These are phyloP conservation scores for Candida sithepensis DNA, from an alignment of 805 yeast species.

Conservation along the genomic window DNA sequence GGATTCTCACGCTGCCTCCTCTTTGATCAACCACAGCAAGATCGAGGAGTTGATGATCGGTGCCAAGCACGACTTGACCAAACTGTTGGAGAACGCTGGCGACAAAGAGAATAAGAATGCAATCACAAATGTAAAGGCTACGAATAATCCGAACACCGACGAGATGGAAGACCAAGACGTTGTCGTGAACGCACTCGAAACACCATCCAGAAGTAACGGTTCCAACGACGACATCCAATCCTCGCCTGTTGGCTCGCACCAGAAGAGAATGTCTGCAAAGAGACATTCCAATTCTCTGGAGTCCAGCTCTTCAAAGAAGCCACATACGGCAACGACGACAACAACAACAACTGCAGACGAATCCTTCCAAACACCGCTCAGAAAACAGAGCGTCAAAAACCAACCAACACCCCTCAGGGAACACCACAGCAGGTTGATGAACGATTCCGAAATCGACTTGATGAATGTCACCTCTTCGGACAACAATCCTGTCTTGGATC, in stretches of 20 bases:
- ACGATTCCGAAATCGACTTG: constrained; percentile 18
- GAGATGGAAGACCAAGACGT: no score
- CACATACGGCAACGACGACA: constrained; percentile 3
- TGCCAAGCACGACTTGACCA: constrained; percentile 26
- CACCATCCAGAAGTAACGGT: background rate
- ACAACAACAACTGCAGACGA: constrained; percentile 2
- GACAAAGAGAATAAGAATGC: constrained; percentile 18
- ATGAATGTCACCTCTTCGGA: constrained; percentile 5
- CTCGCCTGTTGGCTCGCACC: constrained; percentile 23
- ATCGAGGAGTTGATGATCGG: constrained; percentile 13
- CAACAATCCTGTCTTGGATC: constrained; percentile 17
- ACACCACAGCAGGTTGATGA: constrained; percentile 23
- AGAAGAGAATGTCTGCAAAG: constrained; percentile 14
- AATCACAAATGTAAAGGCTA: background rate
- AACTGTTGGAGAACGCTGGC: constrained; percentile 11
- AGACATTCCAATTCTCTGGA: constrained; percentile 13
- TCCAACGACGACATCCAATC: constrained; percentile 12
- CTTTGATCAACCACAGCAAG: constrained; percentile 9
- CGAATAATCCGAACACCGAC: no score
- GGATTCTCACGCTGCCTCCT: no score
- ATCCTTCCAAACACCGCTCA: constrained; percentile 22
- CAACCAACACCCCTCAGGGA: constrained; percentile 20
- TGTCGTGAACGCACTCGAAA: background rate
- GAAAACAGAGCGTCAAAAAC: constrained; percentile 3
- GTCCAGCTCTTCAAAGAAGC: constrained; percentile 4